phyloP scores from a whole-genome alignment of 1,139 yeast species.

The Blastobotrys illinoisensis region DNA sequence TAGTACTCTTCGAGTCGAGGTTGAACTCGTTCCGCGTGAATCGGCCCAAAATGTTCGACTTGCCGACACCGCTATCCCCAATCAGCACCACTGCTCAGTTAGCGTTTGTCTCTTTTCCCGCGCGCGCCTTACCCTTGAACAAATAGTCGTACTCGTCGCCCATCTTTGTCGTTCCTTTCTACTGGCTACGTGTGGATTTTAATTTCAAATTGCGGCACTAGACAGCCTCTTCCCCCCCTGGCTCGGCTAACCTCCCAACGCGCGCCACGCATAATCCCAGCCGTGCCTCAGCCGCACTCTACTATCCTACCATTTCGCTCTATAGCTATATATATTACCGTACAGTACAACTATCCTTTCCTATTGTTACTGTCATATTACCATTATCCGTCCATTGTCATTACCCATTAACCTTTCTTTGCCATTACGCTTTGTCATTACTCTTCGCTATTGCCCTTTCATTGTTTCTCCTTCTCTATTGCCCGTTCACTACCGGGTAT shows the following conservation, averaged over 20 bases:
- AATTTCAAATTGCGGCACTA: background rate
- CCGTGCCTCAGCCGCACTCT: background rate
- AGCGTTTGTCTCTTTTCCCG: background rate
- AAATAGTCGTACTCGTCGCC: conserved; percentile 86
- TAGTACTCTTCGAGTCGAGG: conserved; percentile 88
- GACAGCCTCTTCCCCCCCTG: background rate
- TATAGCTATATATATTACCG: too few species aligned
- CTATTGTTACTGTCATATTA: too few species aligned
- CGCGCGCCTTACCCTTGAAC: conserved; percentile 57
- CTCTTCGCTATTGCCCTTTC: too few species aligned
- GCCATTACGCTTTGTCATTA: too few species aligned
- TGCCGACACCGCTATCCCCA: conserved; percentile 98
- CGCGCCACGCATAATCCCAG: background rate
- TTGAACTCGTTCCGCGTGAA: conserved; percentile 95
- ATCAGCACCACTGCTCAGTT: conserved; percentile 63
- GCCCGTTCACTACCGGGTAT: too few species aligned
- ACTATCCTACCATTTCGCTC: too few species aligned
- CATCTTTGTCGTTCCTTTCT: conserved; percentile 20
- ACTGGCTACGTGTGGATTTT: background rate
- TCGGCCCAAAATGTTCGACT: conserved; percentile 86
- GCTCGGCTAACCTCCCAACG: background rate
- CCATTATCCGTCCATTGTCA: too few species aligned
- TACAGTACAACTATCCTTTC: too few species aligned
- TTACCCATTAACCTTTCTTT: too few species aligned
- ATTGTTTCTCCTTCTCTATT: too few species aligned